A percentile compares a stretch with the other conserved stretches of the same genome.
Conservation (phyloP, 78 protist genomes). For the Dictyostelium brefeldianum region DNA sequence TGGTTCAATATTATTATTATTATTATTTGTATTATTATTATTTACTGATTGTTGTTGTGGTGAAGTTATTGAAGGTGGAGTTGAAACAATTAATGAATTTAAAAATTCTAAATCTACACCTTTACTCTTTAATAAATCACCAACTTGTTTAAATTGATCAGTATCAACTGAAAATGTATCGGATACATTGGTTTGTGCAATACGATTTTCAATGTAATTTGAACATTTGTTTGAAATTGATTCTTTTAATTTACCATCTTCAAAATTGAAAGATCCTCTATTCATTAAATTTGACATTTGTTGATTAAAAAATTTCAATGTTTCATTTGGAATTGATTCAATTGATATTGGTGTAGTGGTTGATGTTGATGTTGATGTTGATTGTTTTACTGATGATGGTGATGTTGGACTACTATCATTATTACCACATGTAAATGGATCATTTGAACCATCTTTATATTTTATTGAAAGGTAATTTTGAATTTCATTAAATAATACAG, state of each 20-base stretch:
- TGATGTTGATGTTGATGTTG: background rate
- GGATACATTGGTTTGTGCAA: background rate
- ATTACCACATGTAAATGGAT: too few species aligned
- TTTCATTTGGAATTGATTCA: conserved; percentile 17
- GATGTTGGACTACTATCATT: background rate
- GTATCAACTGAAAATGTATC: background rate
- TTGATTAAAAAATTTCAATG: conserved; percentile 34
- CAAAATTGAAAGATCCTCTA: background rate
- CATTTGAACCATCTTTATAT: background rate
- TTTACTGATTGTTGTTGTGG: background rate
- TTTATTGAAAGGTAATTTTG: conserved; percentile 33
- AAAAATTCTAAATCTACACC: conserved; percentile 44
- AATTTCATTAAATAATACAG: conserved; percentile 39
- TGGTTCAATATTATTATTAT: background rate
- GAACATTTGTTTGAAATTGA: background rate
- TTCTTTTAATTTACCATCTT: background rate
- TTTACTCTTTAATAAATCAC: background rate
- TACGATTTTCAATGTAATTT: background rate
- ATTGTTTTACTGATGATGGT: background rate
- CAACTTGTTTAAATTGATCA: background rate
- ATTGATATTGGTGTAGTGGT: background rate
- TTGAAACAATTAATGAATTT: background rate
- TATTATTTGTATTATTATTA: background rate
- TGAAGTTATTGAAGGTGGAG: too few species aligned
- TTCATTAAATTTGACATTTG: conserved; percentile 41